Evolutionary conservation across 371 early-diverging fungal genomes (phyloP), one percentile per base, ranked within the genome.

Genomic region (Mortierella sp.): DNA sequence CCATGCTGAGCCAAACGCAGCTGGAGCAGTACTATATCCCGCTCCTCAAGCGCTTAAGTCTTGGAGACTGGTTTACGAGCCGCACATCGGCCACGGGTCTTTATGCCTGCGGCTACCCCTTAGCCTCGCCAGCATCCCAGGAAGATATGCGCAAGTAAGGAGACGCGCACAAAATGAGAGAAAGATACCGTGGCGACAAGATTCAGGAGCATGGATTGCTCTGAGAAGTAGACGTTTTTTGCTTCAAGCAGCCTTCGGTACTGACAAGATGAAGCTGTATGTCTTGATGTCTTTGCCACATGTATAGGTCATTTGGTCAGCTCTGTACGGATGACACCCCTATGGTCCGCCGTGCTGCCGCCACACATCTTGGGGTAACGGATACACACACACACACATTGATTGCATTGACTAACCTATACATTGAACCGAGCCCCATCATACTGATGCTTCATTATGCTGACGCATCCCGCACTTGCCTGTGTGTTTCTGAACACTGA

Each of bases 51-150:
- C 89, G 98, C 28, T 87, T 99, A 48, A 89, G 94, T 23, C 80
- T 84, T 50, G 98, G 98, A 46, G 97, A 96, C 79, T 99, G 99
- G 99, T 99, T 99, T 73, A 97, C 98, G 15, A 94, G 92, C 75
- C 91, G 97, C 62, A 92, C 94, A 17, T 94, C 95, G 67, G 97
- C 97, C 19, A 90, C 95, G 50, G 97, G 97, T 14, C 86, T 98
- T 39, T 97, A 94, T 80, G 93, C 95, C 26, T 86, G 90, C 0
- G 89, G 87, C 14, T 97, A 97, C 73, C 68, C 86, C 34, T 81
- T 88, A 64, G 89, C 88, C 55, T 83, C 86, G 19, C 83, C 88
- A 43, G 86, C 87, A 17, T 87, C 87, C 55, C 94, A 96, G 83
- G 89, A 86, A 21, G 96, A 98, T 73, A 84, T 98, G 65, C 88